These are phyloP conservation scores for Candida takata DNA, from an alignment of 805 yeast species.

Conservation along the genomic window DNA sequence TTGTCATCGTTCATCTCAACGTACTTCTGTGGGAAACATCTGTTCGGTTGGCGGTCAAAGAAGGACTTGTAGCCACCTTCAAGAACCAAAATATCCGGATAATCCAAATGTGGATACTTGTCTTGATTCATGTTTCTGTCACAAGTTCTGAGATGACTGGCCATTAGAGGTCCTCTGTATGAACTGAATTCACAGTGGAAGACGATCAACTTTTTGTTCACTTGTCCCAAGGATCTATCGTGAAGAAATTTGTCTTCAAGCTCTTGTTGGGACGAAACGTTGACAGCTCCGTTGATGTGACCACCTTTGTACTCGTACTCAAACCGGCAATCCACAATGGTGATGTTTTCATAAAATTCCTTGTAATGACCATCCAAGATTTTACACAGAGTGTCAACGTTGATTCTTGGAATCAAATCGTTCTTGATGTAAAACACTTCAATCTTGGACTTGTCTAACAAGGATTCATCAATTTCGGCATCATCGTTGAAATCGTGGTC, in stretches of 20 bases:
- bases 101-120: conserved; percentile 72
- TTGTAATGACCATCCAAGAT: conserved; percentile 51
- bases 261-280: conserved; percentile 62
- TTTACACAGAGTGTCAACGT: conserved; percentile 47
- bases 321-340: conserved; percentile 83
- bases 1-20: conserved; percentile 76
- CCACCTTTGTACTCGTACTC: conserved; percentile 92
- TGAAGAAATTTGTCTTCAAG: conserved; percentile 51
- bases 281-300: conserved; percentile 78
- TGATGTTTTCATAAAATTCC: conserved; percentile 34
- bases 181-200: conserved; percentile 95
- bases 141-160: conserved; percentile 72
- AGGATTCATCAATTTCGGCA: conserved; percentile 9
- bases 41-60: conserved; percentile 46
- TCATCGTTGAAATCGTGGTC: conserved; percentile 8
- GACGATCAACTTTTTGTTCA: conserved; percentile 45
- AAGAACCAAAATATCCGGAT: conserved; percentile 83
- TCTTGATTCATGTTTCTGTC: conserved; percentile 72
- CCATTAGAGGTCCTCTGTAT: conserved; percentile 92
- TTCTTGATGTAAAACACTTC: conserved; percentile 38
- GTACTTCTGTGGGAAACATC: conserved; percentile 74
- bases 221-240: conserved; percentile 13
- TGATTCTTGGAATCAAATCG: conserved; percentile 68
- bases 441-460: conserved; percentile 27
- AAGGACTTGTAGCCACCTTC: conserved; percentile 90